Base-by-base conservation (phyloP, 1,139 yeast species). In the Pichiaceae sp. region DNA sequence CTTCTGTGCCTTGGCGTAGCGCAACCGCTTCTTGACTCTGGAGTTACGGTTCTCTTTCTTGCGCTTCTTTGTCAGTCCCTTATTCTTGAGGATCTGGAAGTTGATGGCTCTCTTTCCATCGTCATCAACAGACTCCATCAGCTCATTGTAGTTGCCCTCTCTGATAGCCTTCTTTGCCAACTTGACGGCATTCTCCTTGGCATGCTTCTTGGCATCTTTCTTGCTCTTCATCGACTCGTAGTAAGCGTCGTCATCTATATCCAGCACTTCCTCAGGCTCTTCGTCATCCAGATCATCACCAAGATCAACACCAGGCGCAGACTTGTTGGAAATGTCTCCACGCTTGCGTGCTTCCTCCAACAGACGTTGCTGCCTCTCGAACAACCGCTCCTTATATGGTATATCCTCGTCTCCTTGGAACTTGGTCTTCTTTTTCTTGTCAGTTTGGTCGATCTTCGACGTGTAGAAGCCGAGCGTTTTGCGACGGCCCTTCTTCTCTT, bases 1-100 rank as follows among this genome's bases (percentile, higher is more conserved):
- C 86, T 87, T 89, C 67, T 87, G 79, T 29, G 99, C 98, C 58
- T 75, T 73, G 46, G 86, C 97, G 66, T 84, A 91, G 76, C 86
- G 86, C 78, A 79, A 84, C 72, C 97, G 82, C 94, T 91, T 91
- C 71, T 91, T 91, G 56, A 91, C 97, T 64, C 99, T 81, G 31
- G 97, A 75, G 59, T 91, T 93, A 64, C 97, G 75, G 68, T 83
- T 79, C 49, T 86, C 96, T 70, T 91, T 91, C 68, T 83, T 83
- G 57, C 95, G 75, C 60, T 81, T 82, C 18, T 95, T 89, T 2
- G 96, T 86, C 47, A 91, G 77, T 56, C 99, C 99, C 67, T 85
- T 87, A 62, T 89, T 89, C 70, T 87, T 87, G 64, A 85, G 71
- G 46, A 89, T 89, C 64, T 89, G 97, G 64, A 79, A 91, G 57